phyloP scores from a whole-genome alignment of 2,329 filamentous ascomycete species.

The Myriosclerotinia curreyana region DNA sequence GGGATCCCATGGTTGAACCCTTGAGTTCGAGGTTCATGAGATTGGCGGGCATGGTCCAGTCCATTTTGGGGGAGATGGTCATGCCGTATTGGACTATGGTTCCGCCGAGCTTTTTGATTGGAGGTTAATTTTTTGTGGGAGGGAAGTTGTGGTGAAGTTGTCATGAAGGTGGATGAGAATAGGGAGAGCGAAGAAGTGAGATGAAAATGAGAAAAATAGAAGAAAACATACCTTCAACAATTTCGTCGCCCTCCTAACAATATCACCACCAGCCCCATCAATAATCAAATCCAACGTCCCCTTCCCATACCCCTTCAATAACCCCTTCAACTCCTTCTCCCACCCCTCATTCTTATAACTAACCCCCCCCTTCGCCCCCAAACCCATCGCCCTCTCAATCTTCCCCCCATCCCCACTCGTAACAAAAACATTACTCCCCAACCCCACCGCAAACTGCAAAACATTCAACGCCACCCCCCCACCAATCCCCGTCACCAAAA shows the following conservation, averaged over 20 bases:
- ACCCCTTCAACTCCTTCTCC: constrained; percentile 68
- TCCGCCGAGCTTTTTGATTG: constrained; percentile 58
- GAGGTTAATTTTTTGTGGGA: neutral
- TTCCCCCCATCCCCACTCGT: constrained; percentile 61
- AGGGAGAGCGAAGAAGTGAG: neutral
- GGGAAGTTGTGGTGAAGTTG: neutral
- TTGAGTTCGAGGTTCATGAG: constrained; percentile 83
- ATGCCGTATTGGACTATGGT: constrained; percentile 88
- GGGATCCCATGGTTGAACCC: constrained; percentile 87
- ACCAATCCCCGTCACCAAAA: constrained; percentile 87
- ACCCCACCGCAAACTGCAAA: constrained; percentile 72
- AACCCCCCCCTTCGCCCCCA: constrained; percentile 82
- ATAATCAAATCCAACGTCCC: constrained; percentile 78
- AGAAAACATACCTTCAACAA: constrained; percentile 60
- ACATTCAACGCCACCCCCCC: constrained; percentile 85
- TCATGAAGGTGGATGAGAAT: neutral
- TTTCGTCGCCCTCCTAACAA: constrained; percentile 65
- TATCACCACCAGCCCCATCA: constrained; percentile 85
- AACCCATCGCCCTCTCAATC: constrained; percentile 63
- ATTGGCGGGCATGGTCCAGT: constrained; percentile 79
- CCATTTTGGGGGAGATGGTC: constrained; percentile 82
- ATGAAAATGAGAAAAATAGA: neutral
- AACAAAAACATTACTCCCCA: constrained; percentile 48
- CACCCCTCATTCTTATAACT: constrained; percentile 74
- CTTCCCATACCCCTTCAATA: constrained; percentile 59